Conservation (phyloP, 2,329 filamentous ascomycete species). For the Cadophora gregata region DNA sequence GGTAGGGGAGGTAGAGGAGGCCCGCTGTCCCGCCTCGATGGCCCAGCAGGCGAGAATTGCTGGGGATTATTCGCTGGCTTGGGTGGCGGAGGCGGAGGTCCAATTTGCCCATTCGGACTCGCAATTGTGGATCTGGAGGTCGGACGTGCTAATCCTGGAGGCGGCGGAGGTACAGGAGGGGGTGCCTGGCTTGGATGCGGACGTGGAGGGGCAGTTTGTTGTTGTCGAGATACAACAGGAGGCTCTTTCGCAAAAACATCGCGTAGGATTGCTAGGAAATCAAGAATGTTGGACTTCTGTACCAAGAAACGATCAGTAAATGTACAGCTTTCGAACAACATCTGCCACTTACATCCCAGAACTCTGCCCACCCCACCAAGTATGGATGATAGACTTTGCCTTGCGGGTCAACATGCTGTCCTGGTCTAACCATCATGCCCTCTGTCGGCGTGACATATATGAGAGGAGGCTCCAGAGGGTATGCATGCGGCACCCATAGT, state of each 20-base stretch:
- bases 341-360: slow-evolving; percentile 78
- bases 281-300: slow-evolving; percentile 81
- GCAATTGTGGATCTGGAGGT: slow-evolving; percentile 47
- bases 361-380: slow-evolving; percentile 84
- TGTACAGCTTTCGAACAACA: neutral
- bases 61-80: slow-evolving; percentile 37
- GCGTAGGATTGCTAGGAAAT: slow-evolving; percentile 81
- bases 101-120: slow-evolving; percentile 39
- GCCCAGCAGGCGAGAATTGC: slow-evolving; percentile 26
- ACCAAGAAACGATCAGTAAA: slow-evolving; percentile 11
- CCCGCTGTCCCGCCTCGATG: slow-evolving; percentile 37
- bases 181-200: slow-evolving; percentile 52
- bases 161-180: slow-evolving; percentile 75
- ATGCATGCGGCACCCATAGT: slow-evolving; percentile 91
- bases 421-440: slow-evolving; percentile 87
- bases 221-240: slow-evolving; percentile 79
- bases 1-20: slow-evolving; percentile 46
- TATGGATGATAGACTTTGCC: slow-evolving; percentile 97
- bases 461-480: slow-evolving; percentile 84
- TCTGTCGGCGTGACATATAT: slow-evolving; percentile 88
- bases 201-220: slow-evolving; percentile 51
- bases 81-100: slow-evolving; percentile 45
- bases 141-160: slow-evolving; percentile 66
- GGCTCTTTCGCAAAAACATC: slow-evolving; percentile 95
- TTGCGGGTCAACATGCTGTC: slow-evolving; percentile 93